Evolutionary conservation across 805 yeast species (phyloP), one percentile per base, ranked within the genome.

Genomic region (Saccharomycopsis fibuligera): DNA sequence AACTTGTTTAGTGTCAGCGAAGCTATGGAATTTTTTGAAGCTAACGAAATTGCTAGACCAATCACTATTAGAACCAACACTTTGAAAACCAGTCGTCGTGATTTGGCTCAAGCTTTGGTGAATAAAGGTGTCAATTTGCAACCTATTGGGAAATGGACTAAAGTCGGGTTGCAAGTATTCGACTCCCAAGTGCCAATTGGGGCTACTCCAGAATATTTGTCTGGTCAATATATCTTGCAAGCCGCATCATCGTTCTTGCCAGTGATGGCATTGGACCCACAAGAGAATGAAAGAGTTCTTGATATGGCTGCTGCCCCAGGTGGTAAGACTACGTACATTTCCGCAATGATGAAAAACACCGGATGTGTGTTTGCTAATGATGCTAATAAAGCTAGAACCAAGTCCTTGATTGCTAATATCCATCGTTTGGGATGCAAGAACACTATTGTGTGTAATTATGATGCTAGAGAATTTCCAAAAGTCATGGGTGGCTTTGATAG

Each of bases 101-200:
- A 93, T 60, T 76, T 93, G 58, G 97, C 96, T 2, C 98, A 93
- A 67, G 80, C 93, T 14, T 75, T 93, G 54, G 96, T 91, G 49
- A 91, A 91, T 68, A 81, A 96, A 61, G 99, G 99, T 64, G 99
- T 91, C 54, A 93, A 93, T 63, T 74, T 93, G 58, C 97, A 93
- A 68, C 98, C 98, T 40, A 88, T 93, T 59, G 98, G 98, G 44
- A 72, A 86, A 37, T 93, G 99, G 99, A 89, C 98, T 22, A 93
- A 93, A 68, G 98, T 93, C 45, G 99, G 99, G 54, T 73, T 93
- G 56, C 99, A 93, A 68, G 83, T 93, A 46, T 93, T 91, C 64
- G 99, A 93, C 63, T 90, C 98, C 22, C 98, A 90, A 66, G 98
- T 93, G n/a, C 99, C 99, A 39, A 86, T 93, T 58, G 99, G 99